These are phyloP conservation scores for Trichosporon asahii DNA, from an alignment of 1,284 basidiomycete genomes.

Conservation along the genomic window DNA sequence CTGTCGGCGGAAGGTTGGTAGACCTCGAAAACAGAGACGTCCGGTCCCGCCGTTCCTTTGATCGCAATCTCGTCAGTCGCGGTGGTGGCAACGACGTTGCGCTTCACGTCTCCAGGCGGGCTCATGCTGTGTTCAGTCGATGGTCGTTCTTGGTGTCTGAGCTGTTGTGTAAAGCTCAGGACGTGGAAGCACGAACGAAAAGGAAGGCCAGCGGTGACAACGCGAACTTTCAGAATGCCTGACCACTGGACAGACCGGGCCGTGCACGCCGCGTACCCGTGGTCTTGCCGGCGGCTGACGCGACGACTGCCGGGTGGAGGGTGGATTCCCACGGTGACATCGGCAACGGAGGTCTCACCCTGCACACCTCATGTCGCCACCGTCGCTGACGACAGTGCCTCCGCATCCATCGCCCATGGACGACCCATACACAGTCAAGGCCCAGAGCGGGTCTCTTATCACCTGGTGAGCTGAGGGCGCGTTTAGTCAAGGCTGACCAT, in stretches of 20 bases:
- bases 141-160: neutral
- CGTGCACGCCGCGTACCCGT: neutral
- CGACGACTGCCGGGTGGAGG: neutral
- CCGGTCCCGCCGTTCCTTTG: neutral
- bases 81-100: neutral
- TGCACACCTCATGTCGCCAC: neutral
- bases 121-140: neutral
- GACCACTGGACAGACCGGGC: neutral
- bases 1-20: constrained; percentile 21
- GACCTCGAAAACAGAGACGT: constrained; percentile 7
- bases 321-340: neutral
- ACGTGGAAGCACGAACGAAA: neutral
- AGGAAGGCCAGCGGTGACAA: neutral
- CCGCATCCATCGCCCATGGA: neutral
- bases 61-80: neutral
- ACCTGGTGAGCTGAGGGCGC: constrained; percentile 16
- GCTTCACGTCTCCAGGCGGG: neutral
- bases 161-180: neutral
- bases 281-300: neutral
- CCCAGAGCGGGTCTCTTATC: constrained; percentile 23
- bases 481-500: neutral
- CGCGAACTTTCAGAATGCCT: neutral
- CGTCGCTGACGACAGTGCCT: neutral
- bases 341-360: neutral
- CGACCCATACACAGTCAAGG: constrained; percentile 28